Percentiles rank a stretch among this genome's conserved stretches.
Conservation (phyloP, 2,329 filamentous ascomycete genomes). For the Botrytis fragariae region DNA sequence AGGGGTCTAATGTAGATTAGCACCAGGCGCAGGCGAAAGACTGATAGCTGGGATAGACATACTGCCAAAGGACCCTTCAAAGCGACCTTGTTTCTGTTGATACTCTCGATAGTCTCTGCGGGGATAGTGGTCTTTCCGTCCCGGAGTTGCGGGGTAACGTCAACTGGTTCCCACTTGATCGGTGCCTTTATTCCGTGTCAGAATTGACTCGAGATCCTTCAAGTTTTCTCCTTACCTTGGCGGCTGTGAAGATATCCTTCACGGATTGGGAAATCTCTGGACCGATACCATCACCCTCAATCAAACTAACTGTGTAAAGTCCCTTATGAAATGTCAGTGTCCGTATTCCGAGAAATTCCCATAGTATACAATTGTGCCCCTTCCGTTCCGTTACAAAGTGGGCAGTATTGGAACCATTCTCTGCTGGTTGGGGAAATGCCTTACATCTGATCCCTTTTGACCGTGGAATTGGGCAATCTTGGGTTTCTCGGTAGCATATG, state of each 20-base stretch:
- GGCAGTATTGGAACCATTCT: slow-evolving; percentile 16
- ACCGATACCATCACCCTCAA: slow-evolving; percentile 98
- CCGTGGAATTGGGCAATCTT: slow-evolving; percentile 93
- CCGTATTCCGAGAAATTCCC: background rate
- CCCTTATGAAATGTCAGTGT: slow-evolving; percentile 56
- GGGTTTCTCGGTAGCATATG: slow-evolving; percentile 61
- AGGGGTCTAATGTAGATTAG: slow-evolving; percentile 62
- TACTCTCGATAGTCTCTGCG: slow-evolving; percentile 86
- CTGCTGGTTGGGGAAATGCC: slow-evolving; percentile 40
- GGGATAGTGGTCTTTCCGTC: slow-evolving; percentile 96
- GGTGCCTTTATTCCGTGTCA: slow-evolving; percentile 59
- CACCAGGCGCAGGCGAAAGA: slow-evolving; percentile 19
- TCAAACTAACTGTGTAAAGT: slow-evolving; percentile 93
- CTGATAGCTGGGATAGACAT: slow-evolving; percentile 41
- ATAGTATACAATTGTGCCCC: slow-evolving; percentile 32
- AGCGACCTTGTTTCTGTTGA: slow-evolving; percentile 93
- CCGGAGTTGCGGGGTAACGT: slow-evolving; percentile 90
- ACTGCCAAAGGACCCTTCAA: slow-evolving; percentile 97
- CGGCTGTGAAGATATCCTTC: slow-evolving; percentile 97
- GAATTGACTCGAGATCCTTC: slow-evolving; percentile 25
- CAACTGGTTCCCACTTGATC: slow-evolving; percentile 94
- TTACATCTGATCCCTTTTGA: slow-evolving; percentile 81
- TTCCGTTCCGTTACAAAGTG: slow-evolving; percentile 1
- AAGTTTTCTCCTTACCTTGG: slow-evolving; percentile 63
- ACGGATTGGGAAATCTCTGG: slow-evolving; percentile 97